phyloP scores from a whole-genome alignment of 1,284 basidiomycete genomes.

The Ceratobasidium sp. region DNA sequence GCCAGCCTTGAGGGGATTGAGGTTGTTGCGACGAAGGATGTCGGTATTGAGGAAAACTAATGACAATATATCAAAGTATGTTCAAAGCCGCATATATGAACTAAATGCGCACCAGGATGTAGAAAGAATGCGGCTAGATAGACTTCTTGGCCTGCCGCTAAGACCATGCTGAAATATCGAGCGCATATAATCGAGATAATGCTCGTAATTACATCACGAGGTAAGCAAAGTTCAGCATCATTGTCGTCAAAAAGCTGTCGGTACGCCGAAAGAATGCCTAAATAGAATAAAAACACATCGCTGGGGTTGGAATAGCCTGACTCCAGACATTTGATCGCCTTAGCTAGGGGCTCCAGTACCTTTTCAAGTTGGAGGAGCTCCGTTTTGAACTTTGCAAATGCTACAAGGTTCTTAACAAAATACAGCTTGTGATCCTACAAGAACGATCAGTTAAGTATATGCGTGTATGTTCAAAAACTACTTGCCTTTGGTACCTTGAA shows the following conservation, averaged over 20 bases:
- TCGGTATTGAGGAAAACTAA: neutral
- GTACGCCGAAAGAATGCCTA: slow-evolving; percentile 36
- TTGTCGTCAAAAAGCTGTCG: slow-evolving; percentile 38
- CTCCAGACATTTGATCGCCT: slow-evolving; percentile 43
- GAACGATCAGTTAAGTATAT: neutral
- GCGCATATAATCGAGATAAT: slow-evolving; percentile 7
- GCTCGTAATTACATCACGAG: neutral
- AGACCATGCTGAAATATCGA: slow-evolving; percentile 41
- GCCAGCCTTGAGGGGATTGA: neutral
- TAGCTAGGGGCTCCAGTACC: slow-evolving; percentile 42
- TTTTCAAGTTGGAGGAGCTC: slow-evolving; percentile 34
- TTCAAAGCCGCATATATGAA: neutral
- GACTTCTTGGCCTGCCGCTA: slow-evolving; percentile 26
- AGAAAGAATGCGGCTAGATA: slow-evolving; percentile 44
- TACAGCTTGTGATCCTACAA: slow-evolving; percentile 11
- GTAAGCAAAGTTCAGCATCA: slow-evolving; percentile 23
- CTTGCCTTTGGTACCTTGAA: slow-evolving; percentile 27
- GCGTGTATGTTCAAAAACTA: too few relatives aligned
- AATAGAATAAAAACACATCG: slow-evolving; percentile 45
- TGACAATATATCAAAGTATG: too few relatives aligned
- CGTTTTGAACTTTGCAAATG: neutral
- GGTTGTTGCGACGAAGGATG: slow-evolving; percentile 18
- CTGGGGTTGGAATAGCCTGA: slow-evolving; percentile 35
- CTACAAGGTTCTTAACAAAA: slow-evolving; percentile 10
- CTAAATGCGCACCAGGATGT: slow-evolving; percentile 33